These are phyloP conservation scores for Porpolomopsis calyptriformis DNA, from an alignment of 768 basidiomycete genomes.

Conservation along the genomic window DNA sequence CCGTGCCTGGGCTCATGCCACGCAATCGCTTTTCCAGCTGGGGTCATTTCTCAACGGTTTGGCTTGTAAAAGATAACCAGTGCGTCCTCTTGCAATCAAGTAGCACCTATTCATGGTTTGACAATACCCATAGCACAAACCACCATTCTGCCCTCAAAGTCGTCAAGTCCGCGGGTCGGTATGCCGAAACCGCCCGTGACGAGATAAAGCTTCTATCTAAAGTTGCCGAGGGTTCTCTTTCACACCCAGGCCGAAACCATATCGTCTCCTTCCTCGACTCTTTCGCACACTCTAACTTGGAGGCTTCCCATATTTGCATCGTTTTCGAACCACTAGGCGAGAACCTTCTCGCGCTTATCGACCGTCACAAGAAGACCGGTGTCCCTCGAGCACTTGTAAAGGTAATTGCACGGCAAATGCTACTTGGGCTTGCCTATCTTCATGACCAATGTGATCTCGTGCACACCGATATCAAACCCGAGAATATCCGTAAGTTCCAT, in stretches of 20 bases:
- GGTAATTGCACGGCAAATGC: slow-evolving; percentile 74
- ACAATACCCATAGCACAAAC: slow-evolving; percentile 35
- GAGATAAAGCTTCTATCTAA: slow-evolving; percentile 87
- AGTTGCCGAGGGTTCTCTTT: slow-evolving; percentile 58
- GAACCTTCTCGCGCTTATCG: slow-evolving; percentile 62
- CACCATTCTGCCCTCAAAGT: slow-evolving; percentile 88
- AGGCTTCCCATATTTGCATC: slow-evolving; percentile 76
- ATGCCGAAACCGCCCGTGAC: slow-evolving; percentile 93
- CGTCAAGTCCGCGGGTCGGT: slow-evolving; percentile 89
- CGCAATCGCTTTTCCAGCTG: slow-evolving; percentile 40
- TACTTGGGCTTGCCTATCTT: slow-evolving; percentile 83
- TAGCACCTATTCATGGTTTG: slow-evolving; percentile 10
- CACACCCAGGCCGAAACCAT: slow-evolving; percentile 68
- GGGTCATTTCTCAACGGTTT: slow-evolving; percentile 94
- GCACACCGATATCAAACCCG: slow-evolving; percentile 91
- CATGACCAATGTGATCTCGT: slow-evolving; percentile 89
- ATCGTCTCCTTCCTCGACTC: slow-evolving; percentile 88
- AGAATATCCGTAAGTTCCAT: slow-evolving; percentile 76
- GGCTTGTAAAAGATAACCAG: slow-evolving; percentile 76
- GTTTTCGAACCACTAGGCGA: slow-evolving; percentile 84
- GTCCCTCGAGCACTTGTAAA: slow-evolving; percentile 77
- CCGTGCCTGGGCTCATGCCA: too few relatives aligned
- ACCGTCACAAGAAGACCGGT: slow-evolving; percentile 73
- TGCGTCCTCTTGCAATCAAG: slow-evolving; percentile 28
- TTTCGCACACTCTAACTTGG: slow-evolving; percentile 66